These are phyloP conservation scores for Streptanthus diversifolius DNA, from an alignment of 345 rosid genomes.

Conservation along the genomic window DNA sequence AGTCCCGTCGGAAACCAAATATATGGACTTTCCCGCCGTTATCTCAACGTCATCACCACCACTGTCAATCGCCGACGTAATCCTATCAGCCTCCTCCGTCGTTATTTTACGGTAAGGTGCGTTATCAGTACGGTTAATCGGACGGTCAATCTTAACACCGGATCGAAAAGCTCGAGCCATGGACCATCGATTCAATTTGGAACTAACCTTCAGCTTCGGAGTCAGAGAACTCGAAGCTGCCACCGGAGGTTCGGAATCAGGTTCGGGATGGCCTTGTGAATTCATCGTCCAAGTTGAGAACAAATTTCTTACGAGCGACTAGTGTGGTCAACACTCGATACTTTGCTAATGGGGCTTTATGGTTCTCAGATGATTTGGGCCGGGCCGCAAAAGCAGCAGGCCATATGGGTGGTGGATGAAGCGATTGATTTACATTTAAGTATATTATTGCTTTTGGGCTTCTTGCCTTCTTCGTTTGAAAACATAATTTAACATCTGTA, in stretches of 20 bases:
- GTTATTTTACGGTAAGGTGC: slow-evolving; percentile 10
- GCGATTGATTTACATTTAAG: slow-evolving; percentile 24
- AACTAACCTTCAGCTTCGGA: slow-evolving; percentile 49
- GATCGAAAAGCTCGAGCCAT: slow-evolving; percentile 70
- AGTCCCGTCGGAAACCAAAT: slow-evolving; percentile 88
- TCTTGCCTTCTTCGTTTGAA: too few relatives aligned
- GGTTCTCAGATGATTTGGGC: slow-evolving; percentile 66
- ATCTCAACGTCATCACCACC: slow-evolving; percentile 35
- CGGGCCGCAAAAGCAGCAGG: slow-evolving; percentile 71
- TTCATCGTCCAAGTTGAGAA: slow-evolving; percentile 24
- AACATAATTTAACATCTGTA: not conserved
- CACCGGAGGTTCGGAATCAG: slow-evolving; percentile 8
- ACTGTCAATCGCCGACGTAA: slow-evolving; percentile 1
- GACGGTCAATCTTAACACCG: slow-evolving; percentile 65
- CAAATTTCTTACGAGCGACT: not conserved
- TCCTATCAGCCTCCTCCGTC: slow-evolving; percentile 10
- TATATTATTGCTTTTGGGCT: not conserved
- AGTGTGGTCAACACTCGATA: slow-evolving; percentile 67
- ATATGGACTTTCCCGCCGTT: slow-evolving; percentile 52
- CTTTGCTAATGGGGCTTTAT: slow-evolving; percentile 79
- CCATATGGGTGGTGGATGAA: slow-evolving; percentile 54
- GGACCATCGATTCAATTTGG: slow-evolving; percentile 84
- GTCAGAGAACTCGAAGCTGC: not conserved
- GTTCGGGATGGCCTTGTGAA: slow-evolving; percentile 24
- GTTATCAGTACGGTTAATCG: slow-evolving; percentile 11